A percentile compares a stretch with the other conserved stretches of the same genome.
phyloP scores from a whole-genome alignment of 2,329 filamentous ascomycete species.

The Aspergillus pseudoterreus region DNA sequence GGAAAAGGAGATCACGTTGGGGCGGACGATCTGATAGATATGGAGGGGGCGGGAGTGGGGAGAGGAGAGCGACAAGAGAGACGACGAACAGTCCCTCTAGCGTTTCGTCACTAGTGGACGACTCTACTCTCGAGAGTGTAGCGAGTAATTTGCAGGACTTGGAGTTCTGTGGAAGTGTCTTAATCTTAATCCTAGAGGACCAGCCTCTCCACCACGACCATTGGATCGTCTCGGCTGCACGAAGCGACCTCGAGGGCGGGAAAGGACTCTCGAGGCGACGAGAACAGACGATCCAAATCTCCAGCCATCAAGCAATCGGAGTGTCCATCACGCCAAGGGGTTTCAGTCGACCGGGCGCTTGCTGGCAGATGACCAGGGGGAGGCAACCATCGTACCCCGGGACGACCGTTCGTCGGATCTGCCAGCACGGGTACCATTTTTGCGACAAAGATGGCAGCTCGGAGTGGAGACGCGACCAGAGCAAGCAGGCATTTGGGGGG shows the following conservation, averaged over 20 bases:
- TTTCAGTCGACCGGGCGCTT: constrained; percentile 23
- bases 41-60: too few relatives aligned
- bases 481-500: too few relatives aligned
- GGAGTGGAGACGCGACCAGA: background rate
- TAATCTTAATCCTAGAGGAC: constrained; percentile 5
- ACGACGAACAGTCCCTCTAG: too few relatives aligned
- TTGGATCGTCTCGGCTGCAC: constrained; percentile 3
- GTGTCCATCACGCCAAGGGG: constrained; percentile 21
- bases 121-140: too few relatives aligned
- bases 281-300: constrained; percentile 28
- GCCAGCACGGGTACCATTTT: background rate
- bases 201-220: constrained; percentile 8
- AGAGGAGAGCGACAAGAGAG: too few relatives aligned
- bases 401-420: background rate
- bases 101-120: too few relatives aligned
- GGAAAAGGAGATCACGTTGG: too few relatives aligned
- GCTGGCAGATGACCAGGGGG: constrained; percentile 12
- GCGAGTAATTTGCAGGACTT: too few relatives aligned
- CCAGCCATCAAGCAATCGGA: constrained; percentile 27
- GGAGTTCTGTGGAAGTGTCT: background rate
- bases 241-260: constrained; percentile 3
- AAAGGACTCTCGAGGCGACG: constrained; percentile 23
- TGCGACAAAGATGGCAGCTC: background rate
- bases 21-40: too few relatives aligned
- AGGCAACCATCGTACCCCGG: background rate